Base-by-base conservation (phyloP, 495 filamentous ascomycete genomes). In the Penicillium desertorum region DNA sequence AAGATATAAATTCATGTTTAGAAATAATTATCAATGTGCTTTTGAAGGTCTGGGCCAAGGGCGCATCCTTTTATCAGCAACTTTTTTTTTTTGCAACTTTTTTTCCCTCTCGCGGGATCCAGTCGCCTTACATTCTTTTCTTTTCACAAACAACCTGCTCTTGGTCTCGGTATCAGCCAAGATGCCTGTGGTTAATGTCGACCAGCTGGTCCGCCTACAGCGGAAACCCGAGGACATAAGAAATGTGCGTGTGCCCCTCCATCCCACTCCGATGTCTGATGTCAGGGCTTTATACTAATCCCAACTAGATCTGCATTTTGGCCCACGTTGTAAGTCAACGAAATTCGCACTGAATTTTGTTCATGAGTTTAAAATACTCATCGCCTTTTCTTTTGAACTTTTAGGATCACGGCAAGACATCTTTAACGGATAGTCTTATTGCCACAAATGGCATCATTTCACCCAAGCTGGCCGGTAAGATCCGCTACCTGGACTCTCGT, bases 381-480 rank as follows among this genome's bases (percentile, higher is more conserved):
- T 61, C 19, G 5, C 19, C 16, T 19, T 14, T 42, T 51, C 17
- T 36, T 48, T 44, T 32, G 20, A 43, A 5, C 20, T 36, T 54
- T 14, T 64, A 82, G 79, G 94, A 99, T 68, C 94, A 99, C 80
- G 94, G 94, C 62, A 99, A 99, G 76, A 99, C 94, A 6, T 97
- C 95, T 20, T 86, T 99, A 60, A 95, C 92, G 44, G 94, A 99
- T 69, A 90, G 90, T 55, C 86, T 99, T 45, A 90, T 99, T 62
- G 91, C 95, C 72, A 97, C 95, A 62, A 99, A 99, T 83, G 94
- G 94, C 78, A 98, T 99, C 75, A 98, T 99, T 65, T 98, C 95
- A 12, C 89, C 92, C 41, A 97, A 97, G 68, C 77, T 99, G 60
- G 94, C 94, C 60, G 94, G 94, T 68, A 96, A 97, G 78, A 96